A percentile compares a stretch with the other conserved stretches of the same genome.
Conservation (phyloP, 768 basidiomycete genomes). For the Termitomyces sp. region DNA sequence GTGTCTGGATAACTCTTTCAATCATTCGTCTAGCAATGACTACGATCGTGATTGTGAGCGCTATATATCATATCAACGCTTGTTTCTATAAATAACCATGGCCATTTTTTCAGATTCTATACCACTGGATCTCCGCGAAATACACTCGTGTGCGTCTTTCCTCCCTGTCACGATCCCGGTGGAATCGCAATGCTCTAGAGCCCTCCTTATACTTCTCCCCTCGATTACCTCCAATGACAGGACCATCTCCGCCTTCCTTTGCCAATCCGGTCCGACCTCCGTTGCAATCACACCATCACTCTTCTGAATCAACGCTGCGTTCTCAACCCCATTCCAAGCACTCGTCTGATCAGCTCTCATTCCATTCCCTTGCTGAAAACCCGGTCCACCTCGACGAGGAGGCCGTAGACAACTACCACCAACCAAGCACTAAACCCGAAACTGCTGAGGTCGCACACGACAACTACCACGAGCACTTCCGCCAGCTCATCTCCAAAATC, state of each 20-base stretch:
- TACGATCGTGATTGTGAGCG: constrained; percentile 42
- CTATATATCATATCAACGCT: not conserved
- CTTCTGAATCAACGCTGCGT: constrained; percentile 17
- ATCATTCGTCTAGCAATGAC: constrained; percentile 51
- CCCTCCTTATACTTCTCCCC: constrained; percentile 12
- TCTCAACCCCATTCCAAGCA: constrained; percentile 12
- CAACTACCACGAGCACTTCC: constrained; percentile 45
- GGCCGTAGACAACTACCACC: not conserved
- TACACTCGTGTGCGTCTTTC: constrained; percentile 22
- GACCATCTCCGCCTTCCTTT: constrained; percentile 2
- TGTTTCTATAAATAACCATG: not conserved
- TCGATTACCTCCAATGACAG: constrained; percentile 13
- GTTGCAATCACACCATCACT: constrained; percentile 9
- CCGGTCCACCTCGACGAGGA: constrained; percentile 13
- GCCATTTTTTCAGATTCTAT: constrained; percentile 18
- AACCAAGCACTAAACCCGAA: constrained; percentile 6
- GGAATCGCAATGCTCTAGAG: constrained; percentile 6
- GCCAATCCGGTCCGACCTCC: constrained; percentile 3
- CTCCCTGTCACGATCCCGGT: constrained; percentile 14
- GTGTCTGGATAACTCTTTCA: constrained; percentile 49
- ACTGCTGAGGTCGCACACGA: constrained; percentile 30
- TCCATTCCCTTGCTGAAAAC: constrained; percentile 8
- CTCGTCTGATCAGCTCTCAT: constrained; percentile 11
- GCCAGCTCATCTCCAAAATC: constrained; percentile 42
- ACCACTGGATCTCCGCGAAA: constrained; percentile 19